phyloP scores from a whole-genome alignment of 805 yeast species.

The Cyberlindnera euphorbiae region DNA sequence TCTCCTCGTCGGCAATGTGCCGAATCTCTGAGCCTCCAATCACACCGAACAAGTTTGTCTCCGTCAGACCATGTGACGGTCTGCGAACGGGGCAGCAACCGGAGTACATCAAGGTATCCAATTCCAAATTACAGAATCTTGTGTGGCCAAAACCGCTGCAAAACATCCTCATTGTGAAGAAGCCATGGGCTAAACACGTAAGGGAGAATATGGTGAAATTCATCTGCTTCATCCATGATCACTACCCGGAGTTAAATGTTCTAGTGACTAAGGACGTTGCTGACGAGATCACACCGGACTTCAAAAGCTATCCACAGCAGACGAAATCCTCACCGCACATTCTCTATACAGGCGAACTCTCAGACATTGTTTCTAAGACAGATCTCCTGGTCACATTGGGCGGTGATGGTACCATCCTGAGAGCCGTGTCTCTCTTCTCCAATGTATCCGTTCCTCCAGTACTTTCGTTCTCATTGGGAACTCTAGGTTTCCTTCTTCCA shows the following conservation, averaged over 20 bases:
- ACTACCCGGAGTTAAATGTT: slow-evolving; percentile 70
- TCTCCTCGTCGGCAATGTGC: slow-evolving; percentile 13
- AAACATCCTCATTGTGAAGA: slow-evolving; percentile 77
- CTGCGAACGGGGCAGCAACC: slow-evolving; percentile 37
- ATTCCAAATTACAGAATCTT: slow-evolving; percentile 57
- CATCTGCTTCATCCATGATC: slow-evolving; percentile 51
- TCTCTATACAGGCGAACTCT: slow-evolving; percentile 53
- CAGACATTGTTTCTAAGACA: slow-evolving; percentile 58
- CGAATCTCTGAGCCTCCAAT: slow-evolving; percentile 27
- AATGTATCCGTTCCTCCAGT: slow-evolving; percentile 80
- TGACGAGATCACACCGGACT: slow-evolving; percentile 49
- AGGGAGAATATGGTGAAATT: slow-evolving; percentile 62
- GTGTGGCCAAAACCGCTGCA: slow-evolving; percentile 70
- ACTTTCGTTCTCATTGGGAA: slow-evolving; percentile 82
- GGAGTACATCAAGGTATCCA: slow-evolving; percentile 48
- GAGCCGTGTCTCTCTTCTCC: slow-evolving; percentile 77
- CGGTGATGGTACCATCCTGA: slow-evolving; percentile 92
- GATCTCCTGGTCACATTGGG: slow-evolving; percentile 85
- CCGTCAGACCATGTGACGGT: slow-evolving; percentile 27
- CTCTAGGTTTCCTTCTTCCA: slow-evolving; percentile 84
- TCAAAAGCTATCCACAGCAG: slow-evolving; percentile 21
- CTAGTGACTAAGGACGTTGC: slow-evolving; percentile 74
- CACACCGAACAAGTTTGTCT: slow-evolving; percentile 25
- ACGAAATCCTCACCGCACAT: slow-evolving; percentile 32
- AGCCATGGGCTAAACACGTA: slow-evolving; percentile 71